phyloP scores from a whole-genome alignment of 2,329 filamentous ascomycete species.

The Scedosporium dehoogii region DNA sequence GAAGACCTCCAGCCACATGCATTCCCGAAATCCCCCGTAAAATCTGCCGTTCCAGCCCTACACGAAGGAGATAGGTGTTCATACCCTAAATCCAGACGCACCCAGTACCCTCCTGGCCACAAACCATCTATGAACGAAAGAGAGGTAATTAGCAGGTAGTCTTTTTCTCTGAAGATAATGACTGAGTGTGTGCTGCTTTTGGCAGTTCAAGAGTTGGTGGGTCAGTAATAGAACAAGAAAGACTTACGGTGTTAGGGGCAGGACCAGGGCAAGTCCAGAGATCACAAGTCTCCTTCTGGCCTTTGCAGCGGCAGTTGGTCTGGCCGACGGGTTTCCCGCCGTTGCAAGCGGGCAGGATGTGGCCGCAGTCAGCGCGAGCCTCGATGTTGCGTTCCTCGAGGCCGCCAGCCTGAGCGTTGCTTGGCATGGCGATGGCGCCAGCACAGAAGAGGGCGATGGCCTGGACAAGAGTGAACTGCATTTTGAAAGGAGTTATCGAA shows the following conservation, averaged over 20 bases:
- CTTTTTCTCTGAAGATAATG: neutral
- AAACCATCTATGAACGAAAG: neutral
- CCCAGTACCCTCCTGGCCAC: neutral
- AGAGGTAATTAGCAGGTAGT: neutral
- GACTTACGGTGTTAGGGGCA: constrained; percentile 11
- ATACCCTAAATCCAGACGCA: neutral
- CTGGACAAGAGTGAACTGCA: constrained; percentile 10
- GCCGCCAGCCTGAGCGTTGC: neutral
- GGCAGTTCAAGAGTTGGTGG: neutral
- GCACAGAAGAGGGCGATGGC: constrained; percentile 10
- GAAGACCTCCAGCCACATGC: neutral
- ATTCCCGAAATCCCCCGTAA: neutral
- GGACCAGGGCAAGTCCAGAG: constrained; percentile 13
- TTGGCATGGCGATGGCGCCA: constrained; percentile 12
- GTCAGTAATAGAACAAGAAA: neutral
- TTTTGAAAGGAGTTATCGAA: constrained; percentile 4
- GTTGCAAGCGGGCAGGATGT: constrained; percentile 13
- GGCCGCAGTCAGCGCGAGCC: constrained; percentile 9
- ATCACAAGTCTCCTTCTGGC: constrained; percentile 13
- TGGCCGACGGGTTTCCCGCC: constrained; percentile 12
- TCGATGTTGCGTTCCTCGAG: constrained; percentile 4
- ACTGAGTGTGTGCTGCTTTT: neutral
- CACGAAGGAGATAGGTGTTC: neutral
- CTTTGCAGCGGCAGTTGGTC: constrained; percentile 15
- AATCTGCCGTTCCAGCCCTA: neutral